Base-by-base conservation (phyloP, 257 asterid species). In the Salvia hispanica region DNA sequence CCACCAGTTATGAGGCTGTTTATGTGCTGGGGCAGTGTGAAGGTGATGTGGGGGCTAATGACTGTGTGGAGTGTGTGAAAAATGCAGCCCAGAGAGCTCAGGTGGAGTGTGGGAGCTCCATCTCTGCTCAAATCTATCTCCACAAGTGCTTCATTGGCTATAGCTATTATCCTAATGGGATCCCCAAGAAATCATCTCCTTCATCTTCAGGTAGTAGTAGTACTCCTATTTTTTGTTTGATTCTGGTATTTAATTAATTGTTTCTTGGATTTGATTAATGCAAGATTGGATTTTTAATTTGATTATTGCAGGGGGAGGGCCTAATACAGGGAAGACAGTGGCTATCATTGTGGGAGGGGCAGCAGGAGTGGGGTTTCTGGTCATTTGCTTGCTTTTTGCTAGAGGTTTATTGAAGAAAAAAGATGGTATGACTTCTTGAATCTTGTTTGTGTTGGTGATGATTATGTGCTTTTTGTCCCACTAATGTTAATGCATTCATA, bases 301-400 rank as follows among this genome's bases (percentile, higher is more conserved):
- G 77, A 70, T 67, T 36, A 78, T 81, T 51, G 58, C 75, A 84
- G 96, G 98, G 60, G 59, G 95, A 78, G 94, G 94, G 74, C 86
- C 89, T 69, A 86, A 72, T 73, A 82, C 91, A 45, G 98, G 96
- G 45, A 94, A 91, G 69, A 94, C 99, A 0, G 95, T 91, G 83
- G 99, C 99, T 51, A 89, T 94, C 48, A 91, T 94, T 77, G 56
- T 91, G 57, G 99, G 99, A 86, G 99, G 99, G 76, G 98, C 98
- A 57, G 99, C 96, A n/a, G 96, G 96, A 28, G 96, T 94, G 59
- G 98, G 95, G 39, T 86, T 94, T 80, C 66, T 94, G 75, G 85
- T 91, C 72, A 91, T 91, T 75, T 86, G 73, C 76, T 55, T 86
- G 85, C 90, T 94, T 55, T 91, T 91, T 84, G 92, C 89, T 45